Base-by-base conservation (phyloP, 306 rosid species). In the Carpinus viminea region DNA sequence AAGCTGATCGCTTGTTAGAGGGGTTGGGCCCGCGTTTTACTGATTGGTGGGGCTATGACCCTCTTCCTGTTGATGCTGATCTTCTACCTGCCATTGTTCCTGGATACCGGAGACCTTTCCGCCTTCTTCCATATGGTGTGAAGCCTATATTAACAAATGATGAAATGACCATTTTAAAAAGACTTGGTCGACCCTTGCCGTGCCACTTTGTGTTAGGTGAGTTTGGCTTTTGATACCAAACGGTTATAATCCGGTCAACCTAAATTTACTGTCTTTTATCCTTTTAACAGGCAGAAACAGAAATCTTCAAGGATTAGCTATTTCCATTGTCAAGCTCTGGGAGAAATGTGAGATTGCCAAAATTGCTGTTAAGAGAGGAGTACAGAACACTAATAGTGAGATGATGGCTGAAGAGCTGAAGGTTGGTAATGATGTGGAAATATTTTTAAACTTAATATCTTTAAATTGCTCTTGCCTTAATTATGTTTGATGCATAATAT, bases 1-100 rank as follows among this genome's bases (percentile, higher is more conserved):
- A 92, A 82, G 91, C 93, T 55, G 93, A 92, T 84, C 66, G 72
- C 82, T 65, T 92, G 86, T 84, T 94, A 87, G 85, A 84, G 70
- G 97, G 97, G 24, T 79, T 94, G 9, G 98, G 98, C 79, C 98
- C 95, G 2, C 95, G 95, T 48, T 92, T 92, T 83, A 85, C 85
- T 17, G 97, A 95, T 88, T 95, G 98, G 98, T 94, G 97, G 97
- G 97, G 97, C 38, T 91, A 85, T 82, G 98, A 91, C n/a, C 97
- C 98, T 70, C 76, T 83, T 26, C 98, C 98, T 18, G 75, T 95
- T 57, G 98, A 92, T 86, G 98, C 93, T 70, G 98, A 95, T 88
- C 97, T 92, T 78, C 89, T 92, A 34, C 97, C 91, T 8, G 92
- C 95, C 46, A 71, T 90, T 73, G 81, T 92, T 78, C 88, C 90